These are phyloP conservation scores for Colletotrichum endophyticum DNA, from an alignment of 2,329 filamentous ascomycete genomes.

Conservation along the genomic window DNA sequence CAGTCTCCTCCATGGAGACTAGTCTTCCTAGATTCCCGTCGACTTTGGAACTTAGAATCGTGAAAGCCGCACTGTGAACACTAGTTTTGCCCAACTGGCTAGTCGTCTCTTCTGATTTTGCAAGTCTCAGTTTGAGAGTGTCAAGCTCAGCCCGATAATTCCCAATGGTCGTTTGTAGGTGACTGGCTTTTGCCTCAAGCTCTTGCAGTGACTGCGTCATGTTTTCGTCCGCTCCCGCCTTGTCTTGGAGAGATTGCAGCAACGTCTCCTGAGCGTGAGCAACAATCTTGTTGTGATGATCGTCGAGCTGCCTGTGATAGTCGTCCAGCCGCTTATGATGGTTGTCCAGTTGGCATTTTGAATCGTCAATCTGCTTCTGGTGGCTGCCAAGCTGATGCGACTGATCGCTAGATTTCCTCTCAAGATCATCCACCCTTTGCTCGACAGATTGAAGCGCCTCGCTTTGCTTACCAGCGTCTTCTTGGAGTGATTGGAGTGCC, in stretches of 20 bases:
- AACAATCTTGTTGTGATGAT: background rate
- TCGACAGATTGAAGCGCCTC: background rate
- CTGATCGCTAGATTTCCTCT: background rate
- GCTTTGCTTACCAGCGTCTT: background rate
- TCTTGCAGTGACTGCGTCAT: background rate
- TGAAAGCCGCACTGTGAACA: background rate
- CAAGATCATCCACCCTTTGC: background rate
- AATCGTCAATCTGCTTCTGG: background rate
- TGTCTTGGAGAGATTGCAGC: background rate
- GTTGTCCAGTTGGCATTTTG: background rate
- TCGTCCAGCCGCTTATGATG: background rate
- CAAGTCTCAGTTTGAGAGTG: background rate
- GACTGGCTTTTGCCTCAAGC: background rate
- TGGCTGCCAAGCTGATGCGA: background rate
- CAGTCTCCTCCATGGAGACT: background rate
- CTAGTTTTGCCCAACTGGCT: background rate
- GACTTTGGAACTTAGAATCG: background rate
- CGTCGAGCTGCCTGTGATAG: background rate
- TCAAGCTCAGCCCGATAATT: background rate
- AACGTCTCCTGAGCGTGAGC: background rate
- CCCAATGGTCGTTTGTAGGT: background rate
- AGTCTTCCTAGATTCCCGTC: background rate
- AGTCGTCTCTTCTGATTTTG: background rate
- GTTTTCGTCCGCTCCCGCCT: background rate
- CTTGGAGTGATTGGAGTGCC: background rate